phyloP scores from a whole-genome alignment of 768 basidiomycete genomes.

The Amanita rubescens region DNA sequence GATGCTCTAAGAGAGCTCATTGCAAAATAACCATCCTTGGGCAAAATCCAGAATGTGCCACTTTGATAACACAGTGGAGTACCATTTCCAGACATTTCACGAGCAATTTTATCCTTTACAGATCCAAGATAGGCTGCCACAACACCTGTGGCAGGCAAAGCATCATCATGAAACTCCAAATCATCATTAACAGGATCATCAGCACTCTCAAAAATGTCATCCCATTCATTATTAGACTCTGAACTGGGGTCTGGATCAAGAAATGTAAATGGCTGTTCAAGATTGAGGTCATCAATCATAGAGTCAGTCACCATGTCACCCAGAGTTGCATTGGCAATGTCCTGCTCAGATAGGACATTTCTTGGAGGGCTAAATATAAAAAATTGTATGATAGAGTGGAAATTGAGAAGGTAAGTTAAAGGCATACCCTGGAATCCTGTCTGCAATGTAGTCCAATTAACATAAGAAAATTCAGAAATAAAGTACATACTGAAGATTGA shows the following conservation, averaged over 20 bases:
- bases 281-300: not conserved
- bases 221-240: slow-evolving; percentile 3
- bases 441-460: not conserved
- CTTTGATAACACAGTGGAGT: slow-evolving; percentile 7
- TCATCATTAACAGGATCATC: slow-evolving; percentile 1
- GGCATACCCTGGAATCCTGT: not conserved
- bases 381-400: not conserved
- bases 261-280: slow-evolving; percentile 3
- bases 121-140: slow-evolving; percentile 3
- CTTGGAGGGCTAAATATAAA: not conserved
- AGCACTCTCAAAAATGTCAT: not conserved
- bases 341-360: not conserved
- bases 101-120: slow-evolving; percentile 7
- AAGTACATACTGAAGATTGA: not conserved
- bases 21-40: slow-evolving; percentile 6
- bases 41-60: slow-evolving; percentile 8
- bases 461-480: not conserved
- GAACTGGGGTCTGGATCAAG: slow-evolving; percentile 1
- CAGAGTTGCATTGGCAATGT: not conserved
- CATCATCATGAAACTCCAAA: not conserved
- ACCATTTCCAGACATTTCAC: slow-evolving; percentile 4
- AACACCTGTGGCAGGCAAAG: not conserved
- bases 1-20: not conserved
- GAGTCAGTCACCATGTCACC: not conserved
- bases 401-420: not conserved